Conservation (phyloP, 257 asterid genomes). For the Solanum sitiens region DNA sequence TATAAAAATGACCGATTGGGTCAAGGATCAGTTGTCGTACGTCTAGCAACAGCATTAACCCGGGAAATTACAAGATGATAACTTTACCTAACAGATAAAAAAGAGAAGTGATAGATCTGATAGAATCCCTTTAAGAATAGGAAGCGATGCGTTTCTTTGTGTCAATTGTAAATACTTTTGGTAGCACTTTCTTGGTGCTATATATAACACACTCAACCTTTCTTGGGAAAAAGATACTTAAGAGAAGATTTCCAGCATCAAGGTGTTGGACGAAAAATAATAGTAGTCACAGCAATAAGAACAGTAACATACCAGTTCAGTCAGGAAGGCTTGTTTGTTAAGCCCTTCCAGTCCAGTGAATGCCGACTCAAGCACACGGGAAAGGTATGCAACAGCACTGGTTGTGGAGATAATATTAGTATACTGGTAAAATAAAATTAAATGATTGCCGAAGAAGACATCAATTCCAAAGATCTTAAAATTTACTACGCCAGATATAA, state of each 20-base stretch:
- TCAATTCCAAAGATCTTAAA: not conserved
- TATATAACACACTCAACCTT: not conserved
- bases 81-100: not conserved
- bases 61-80: not conserved
- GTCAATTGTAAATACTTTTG: not conserved
- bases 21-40: not conserved
- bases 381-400: constrained; percentile 90
- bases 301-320: constrained; percentile 62
- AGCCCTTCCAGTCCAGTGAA: constrained; percentile 97
- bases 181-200: not conserved
- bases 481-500: not conserved
- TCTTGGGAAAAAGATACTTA: not conserved
- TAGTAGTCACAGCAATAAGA: not conserved
- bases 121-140: not conserved
- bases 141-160: not conserved
- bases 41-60: not conserved
- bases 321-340: constrained; percentile 89
- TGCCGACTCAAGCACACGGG: constrained; percentile 95
- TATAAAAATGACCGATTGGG: not conserved
- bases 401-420: constrained; percentile 1
- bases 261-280: not conserved
- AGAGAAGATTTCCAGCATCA: not conserved
- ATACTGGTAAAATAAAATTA: not conserved
- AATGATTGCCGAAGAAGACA: not conserved
- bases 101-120: not conserved